Evolutionary conservation across 2,329 filamentous ascomycete genomes (phyloP).

Genomic region (Hypoxylon sp.): DNA sequence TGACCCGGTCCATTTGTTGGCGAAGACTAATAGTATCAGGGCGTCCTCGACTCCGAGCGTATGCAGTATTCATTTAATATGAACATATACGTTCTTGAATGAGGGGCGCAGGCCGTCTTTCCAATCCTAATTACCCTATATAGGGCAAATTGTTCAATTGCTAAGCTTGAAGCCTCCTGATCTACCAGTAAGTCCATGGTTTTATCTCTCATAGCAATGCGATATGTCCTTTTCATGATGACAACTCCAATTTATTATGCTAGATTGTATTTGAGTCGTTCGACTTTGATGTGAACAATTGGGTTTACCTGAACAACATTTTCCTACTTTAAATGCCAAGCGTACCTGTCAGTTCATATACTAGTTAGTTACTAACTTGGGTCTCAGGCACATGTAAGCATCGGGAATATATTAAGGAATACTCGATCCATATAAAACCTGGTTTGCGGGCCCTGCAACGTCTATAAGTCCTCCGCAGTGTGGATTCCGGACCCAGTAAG

Average conservation of each 20-base stretch:
- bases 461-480: conserved; percentile 1
- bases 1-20: neutral
- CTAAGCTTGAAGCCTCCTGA: neutral
- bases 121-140: neutral
- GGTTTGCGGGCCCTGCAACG: conserved; percentile 8
- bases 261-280: conserved; percentile 65
- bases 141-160: neutral
- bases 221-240: conserved; percentile 55
- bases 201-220: conserved; percentile 20
- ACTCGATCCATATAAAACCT: neutral
- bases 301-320: conserved; percentile 47
- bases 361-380: conserved; percentile 25
- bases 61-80: conserved; percentile 15
- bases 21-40: conserved; percentile 23
- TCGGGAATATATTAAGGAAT: conserved; percentile 2
- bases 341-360: conserved; percentile 1
- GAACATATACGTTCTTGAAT: conserved; percentile 13
- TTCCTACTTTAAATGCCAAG: conserved; percentile 2
- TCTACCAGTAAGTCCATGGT: conserved; percentile 33
- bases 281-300: conserved; percentile 54
- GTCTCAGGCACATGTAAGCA: conserved; percentile 17
- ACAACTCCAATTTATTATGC: conserved; percentile 58
- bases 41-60: conserved; percentile 1
- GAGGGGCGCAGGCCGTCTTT: conserved; percentile 6
- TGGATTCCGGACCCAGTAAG: conserved; percentile 2